phyloP scores from a whole-genome alignment of 2,329 filamentous ascomycete genomes.

The Calcarisporium arbuscula region DNA sequence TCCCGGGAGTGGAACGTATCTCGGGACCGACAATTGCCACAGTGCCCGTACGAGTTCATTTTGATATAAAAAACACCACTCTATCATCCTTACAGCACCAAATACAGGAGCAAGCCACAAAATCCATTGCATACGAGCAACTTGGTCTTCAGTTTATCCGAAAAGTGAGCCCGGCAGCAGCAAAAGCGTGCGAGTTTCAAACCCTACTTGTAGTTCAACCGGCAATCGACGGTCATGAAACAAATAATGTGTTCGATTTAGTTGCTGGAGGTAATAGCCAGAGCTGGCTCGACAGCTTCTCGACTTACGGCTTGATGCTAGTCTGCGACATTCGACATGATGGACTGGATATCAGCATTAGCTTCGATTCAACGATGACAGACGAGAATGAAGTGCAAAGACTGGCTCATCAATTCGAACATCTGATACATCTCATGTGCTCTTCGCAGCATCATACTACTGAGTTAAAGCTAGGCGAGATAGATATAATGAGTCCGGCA shows the following conservation, averaged over 20 bases:
- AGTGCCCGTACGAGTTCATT: background rate
- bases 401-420: no score
- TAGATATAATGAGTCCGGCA: background rate
- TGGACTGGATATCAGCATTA: no score
- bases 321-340: no score
- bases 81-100: background rate
- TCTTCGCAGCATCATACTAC: no score
- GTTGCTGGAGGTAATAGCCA: no score
- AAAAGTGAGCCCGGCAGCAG: background rate
- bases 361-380: no score
- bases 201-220: background rate
- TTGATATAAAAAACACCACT: background rate
- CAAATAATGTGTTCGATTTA: no score
- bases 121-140: background rate
- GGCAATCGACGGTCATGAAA: no score
- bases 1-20: background rate
- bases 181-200: background rate
- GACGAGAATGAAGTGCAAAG: no score
- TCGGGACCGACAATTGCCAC: slow-evolving; percentile 1
- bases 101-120: background rate
- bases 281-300: no score
- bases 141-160: background rate
- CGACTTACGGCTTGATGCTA: no score
- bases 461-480: background rate
- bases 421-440: no score